Evolutionary conservation across 345 rosid genomes (phyloP).

Genomic region (Bruguiera gymnorhiza): DNA sequence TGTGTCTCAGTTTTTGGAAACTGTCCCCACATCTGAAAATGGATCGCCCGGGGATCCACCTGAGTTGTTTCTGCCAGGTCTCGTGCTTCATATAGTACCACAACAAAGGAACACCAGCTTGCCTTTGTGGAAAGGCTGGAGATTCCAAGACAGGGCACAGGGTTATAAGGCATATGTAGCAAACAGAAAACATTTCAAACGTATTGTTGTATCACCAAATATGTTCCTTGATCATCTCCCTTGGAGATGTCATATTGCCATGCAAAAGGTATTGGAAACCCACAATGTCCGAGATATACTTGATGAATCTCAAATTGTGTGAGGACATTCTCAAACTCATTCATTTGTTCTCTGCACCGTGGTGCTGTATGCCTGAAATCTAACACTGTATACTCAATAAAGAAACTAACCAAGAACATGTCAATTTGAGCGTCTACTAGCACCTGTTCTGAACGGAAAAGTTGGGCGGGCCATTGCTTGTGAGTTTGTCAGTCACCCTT

Average conservation of each 20-base stretch:
- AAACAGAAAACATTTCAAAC: slow-evolving; percentile 63
- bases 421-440: too few relatives aligned
- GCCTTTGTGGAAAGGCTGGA: slow-evolving; percentile 63
- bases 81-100: slow-evolving; percentile 69
- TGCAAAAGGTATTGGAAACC: slow-evolving; percentile 56
- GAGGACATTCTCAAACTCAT: slow-evolving; percentile 7
- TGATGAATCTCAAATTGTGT: slow-evolving; percentile 30
- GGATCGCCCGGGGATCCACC: slow-evolving; percentile 36
- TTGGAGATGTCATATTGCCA: slow-evolving; percentile 71
- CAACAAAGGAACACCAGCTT: slow-evolving; percentile 25
- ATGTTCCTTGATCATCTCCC: slow-evolving; percentile 98
- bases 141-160: slow-evolving; percentile 25
- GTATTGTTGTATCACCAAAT: slow-evolving; percentile 68
- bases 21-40: slow-evolving; percentile 39
- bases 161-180: slow-evolving; percentile 62
- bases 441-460: too few relatives aligned
- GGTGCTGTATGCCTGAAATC: not conserved
- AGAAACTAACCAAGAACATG: too few relatives aligned
- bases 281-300: slow-evolving; percentile 22
- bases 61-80: slow-evolving; percentile 80
- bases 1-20: slow-evolving; percentile 56
- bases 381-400: too few relatives aligned
- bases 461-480: too few relatives aligned
- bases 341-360: not conserved
- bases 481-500: too few relatives aligned